Percentiles rank a stretch among this genome's conserved stretches.
phyloP scores from a whole-genome alignment of 805 yeast genomes.

The Candida ovalis region DNA sequence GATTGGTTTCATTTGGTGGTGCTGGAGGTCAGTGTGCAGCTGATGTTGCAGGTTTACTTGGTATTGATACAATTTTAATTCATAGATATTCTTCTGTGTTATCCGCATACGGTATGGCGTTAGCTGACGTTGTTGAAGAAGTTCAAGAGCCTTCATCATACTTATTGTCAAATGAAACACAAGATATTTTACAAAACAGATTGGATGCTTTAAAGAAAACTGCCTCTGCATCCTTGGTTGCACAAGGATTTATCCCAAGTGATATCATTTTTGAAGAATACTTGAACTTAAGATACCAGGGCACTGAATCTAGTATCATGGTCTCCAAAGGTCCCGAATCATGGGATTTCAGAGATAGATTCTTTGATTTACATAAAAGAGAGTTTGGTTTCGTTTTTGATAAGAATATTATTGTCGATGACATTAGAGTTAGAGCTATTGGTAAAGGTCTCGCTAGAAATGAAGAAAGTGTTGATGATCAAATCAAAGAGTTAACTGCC shows the following conservation, averaged over 20 bases:
- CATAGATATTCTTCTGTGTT: slow-evolving; percentile 81
- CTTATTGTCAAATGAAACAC: slow-evolving; percentile 33
- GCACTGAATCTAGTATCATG: slow-evolving; percentile 88
- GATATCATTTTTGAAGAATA: slow-evolving; percentile 56
- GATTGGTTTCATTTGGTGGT: slow-evolving; percentile 84
- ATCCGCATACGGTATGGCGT: slow-evolving; percentile 84
- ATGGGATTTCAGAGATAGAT: slow-evolving; percentile 39
- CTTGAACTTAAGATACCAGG: slow-evolving; percentile 76
- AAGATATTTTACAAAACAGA: slow-evolving; percentile 37
- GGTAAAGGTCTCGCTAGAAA: slow-evolving; percentile 51
- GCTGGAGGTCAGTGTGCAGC: slow-evolving; percentile 93
- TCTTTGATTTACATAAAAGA: slow-evolving; percentile 52
- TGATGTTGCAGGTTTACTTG: slow-evolving; percentile 67
- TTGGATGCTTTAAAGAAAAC: slow-evolving; percentile 40
- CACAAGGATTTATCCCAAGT: slow-evolving; percentile 51
- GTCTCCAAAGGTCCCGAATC: slow-evolving; percentile 32
- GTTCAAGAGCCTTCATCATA: slow-evolving; percentile 68
- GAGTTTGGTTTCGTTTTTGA: slow-evolving; percentile 72
- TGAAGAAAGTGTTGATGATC: slow-evolving; percentile 46
- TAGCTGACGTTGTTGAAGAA: slow-evolving; percentile 83
- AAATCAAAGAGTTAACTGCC: slow-evolving; percentile 37
- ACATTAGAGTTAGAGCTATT: slow-evolving; percentile 68
- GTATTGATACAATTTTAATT: slow-evolving; percentile 63
- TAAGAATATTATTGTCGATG: slow-evolving; percentile 62
- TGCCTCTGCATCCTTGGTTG: slow-evolving; percentile 38